Evolutionary conservation across 2,329 filamentous ascomycete species (phyloP).

Genomic region (Helotiales sp.): DNA sequence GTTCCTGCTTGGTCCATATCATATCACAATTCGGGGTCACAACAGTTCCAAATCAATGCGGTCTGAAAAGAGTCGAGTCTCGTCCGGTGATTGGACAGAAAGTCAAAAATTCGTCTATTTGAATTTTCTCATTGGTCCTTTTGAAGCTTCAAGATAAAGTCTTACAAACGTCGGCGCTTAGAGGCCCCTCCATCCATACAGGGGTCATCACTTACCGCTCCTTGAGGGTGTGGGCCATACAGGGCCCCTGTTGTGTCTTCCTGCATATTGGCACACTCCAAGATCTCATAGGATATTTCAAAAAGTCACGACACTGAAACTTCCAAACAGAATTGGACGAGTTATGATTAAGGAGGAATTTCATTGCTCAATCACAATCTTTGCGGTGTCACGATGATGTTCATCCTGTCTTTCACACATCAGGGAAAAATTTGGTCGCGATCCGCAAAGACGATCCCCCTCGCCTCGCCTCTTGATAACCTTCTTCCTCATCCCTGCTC

Average conservation of each 20-base stretch:
- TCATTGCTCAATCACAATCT: constrained; percentile 4
- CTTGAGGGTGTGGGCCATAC: neutral
- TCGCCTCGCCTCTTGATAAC: neutral
- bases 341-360: neutral
- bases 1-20: constrained; percentile 9
- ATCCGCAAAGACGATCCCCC: neutral
- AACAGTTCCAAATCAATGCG: constrained; percentile 6
- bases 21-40: constrained; percentile 15
- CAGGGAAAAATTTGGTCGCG: neutral
- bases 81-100: constrained; percentile 12
- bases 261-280: constrained; percentile 2
- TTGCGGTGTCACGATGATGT: neutral
- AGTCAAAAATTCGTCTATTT: constrained; percentile 10
- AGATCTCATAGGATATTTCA: neutral
- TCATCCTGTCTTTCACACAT: constrained; percentile 7
- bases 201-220: constrained; percentile 8
- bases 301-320: neutral
- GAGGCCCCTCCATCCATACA: constrained; percentile 1
- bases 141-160: neutral
- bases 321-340: neutral
- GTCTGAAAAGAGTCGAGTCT: constrained; percentile 5
- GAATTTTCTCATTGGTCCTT: constrained; percentile 5
- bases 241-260: neutral
- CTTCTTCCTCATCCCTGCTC: constrained; percentile 3
- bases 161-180: constrained; percentile 7